Conservation (phyloP, 2,329 filamentous ascomycete genomes). For the Alternaria atra region DNA sequence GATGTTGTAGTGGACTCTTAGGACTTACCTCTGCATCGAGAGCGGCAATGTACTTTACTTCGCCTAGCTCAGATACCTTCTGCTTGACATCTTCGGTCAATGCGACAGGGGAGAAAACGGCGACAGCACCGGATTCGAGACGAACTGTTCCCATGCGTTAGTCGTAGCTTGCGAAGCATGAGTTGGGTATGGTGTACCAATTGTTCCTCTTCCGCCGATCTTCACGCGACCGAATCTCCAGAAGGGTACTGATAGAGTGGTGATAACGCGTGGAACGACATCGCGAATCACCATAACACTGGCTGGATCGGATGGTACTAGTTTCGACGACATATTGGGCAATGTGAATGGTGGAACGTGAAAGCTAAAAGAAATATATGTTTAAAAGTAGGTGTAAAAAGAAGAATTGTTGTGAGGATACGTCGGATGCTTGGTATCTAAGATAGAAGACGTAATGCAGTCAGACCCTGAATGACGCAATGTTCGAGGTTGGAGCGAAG, state of each 20-base stretch:
- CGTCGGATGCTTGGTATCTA: slow-evolving; percentile 12
- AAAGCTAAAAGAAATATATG: neutral
- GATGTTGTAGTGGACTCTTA: neutral
- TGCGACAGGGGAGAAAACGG: slow-evolving; percentile 90
- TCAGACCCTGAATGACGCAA: slow-evolving; percentile 31
- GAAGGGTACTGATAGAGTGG: slow-evolving; percentile 85
- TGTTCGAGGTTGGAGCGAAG: slow-evolving; percentile 22
- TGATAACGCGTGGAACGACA: slow-evolving; percentile 75
- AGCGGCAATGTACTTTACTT: slow-evolving; percentile 84
- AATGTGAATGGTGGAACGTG: neutral
- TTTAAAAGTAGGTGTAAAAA: neutral
- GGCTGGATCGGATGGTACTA: slow-evolving; percentile 70
- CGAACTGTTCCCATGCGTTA: slow-evolving; percentile 65
- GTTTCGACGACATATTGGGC: slow-evolving; percentile 47
- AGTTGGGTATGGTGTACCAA: slow-evolving; percentile 65
- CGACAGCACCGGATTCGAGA: slow-evolving; percentile 78
- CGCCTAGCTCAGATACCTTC: slow-evolving; percentile 65
- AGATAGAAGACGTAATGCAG: slow-evolving; percentile 35
- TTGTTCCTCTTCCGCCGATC: slow-evolving; percentile 85
- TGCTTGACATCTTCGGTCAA: slow-evolving; percentile 80
- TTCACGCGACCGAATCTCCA: slow-evolving; percentile 79
- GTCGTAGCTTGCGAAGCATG: neutral
- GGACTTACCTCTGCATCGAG: slow-evolving; percentile 74
- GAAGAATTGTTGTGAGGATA: slow-evolving; percentile 2
- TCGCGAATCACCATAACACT: slow-evolving; percentile 91